Evolutionary conservation across 2,329 filamentous ascomycete genomes (phyloP).

Genomic region (Aspergillus pseudotamarii): DNA sequence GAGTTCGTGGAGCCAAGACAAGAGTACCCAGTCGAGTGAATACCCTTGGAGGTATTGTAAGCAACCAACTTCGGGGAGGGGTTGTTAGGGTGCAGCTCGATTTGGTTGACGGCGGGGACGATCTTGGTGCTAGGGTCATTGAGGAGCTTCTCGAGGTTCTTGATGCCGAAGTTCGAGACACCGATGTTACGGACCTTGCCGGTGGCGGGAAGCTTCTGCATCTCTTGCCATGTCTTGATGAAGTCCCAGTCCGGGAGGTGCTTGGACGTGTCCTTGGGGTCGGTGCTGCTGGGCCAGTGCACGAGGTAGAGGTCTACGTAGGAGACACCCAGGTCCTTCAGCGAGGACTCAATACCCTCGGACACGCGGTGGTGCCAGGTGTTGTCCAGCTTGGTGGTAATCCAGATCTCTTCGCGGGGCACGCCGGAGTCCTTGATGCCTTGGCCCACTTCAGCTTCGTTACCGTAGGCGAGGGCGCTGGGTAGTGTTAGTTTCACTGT

Average conservation of each 20-base stretch:
- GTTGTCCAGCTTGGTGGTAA: constrained; percentile 72
- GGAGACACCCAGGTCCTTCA: constrained; percentile 66
- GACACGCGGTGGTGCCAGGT: constrained; percentile 64
- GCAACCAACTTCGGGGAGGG: constrained; percentile 62
- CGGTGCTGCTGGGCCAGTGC: constrained; percentile 65
- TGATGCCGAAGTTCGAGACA: constrained; percentile 83
- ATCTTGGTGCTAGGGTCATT: constrained; percentile 62
- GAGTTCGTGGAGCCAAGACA: constrained; percentile 59
- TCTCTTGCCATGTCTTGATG: constrained; percentile 68
- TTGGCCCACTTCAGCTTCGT: constrained; percentile 67
- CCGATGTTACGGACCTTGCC: constrained; percentile 77
- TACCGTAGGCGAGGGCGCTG: constrained; percentile 56
- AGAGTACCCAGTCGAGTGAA: constrained; percentile 60
- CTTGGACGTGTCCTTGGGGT: constrained; percentile 56
- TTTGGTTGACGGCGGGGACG: constrained; percentile 56
- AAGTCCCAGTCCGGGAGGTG: constrained; percentile 79
- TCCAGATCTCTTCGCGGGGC: constrained; percentile 67
- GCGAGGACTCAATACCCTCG: constrained; percentile 63
- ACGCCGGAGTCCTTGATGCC: constrained; percentile 69
- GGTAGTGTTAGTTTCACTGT: background rate
- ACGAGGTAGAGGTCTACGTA: constrained; percentile 75
- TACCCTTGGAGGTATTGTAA: constrained; percentile 56
- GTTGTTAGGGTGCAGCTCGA: constrained; percentile 67
- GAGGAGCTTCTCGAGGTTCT: constrained; percentile 76
- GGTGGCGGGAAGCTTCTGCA: constrained; percentile 50